phyloP scores from a whole-genome alignment of 2,329 filamentous ascomycete genomes.

The Paracoccidioides brasiliensis region DNA sequence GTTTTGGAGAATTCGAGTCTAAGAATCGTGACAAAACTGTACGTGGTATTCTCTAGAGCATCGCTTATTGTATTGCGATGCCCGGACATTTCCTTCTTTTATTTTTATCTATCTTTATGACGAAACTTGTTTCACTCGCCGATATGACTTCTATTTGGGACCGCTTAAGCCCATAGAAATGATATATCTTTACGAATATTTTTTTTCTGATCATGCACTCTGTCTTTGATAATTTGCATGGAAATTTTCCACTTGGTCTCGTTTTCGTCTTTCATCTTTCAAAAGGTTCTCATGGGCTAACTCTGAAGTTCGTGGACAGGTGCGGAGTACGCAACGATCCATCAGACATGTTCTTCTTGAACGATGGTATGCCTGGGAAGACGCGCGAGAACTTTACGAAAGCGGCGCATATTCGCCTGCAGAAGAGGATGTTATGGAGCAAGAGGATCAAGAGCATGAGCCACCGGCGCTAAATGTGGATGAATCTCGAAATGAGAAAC shows the following conservation, averaged over 20 bases:
- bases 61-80: no score
- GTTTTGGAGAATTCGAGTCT: conserved; percentile 61
- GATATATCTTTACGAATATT: conserved; percentile 12
- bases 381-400: conserved; percentile 26
- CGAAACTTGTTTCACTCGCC: conserved; percentile 21
- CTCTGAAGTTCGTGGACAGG: conserved; percentile 34
- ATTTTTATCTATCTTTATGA: conserved; percentile 8
- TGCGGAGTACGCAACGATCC: conserved; percentile 60
- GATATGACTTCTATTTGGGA: conserved; percentile 18
- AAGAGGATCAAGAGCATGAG: conserved; percentile 3
- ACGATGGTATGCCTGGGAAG: conserved; percentile 68
- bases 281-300: conserved; percentile 2
- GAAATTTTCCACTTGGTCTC: neutral
- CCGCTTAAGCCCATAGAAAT: conserved; percentile 17
- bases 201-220: conserved; percentile 10
- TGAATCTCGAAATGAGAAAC: neutral
- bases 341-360: conserved; percentile 82
- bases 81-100: no score
- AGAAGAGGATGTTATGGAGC: conserved; percentile 12
- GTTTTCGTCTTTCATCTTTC: neutral
- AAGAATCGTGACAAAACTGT: conserved; percentile 53
- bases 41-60: conserved; percentile 22
- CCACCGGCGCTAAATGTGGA: neutral
- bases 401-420: conserved; percentile 24
- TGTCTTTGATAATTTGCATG: conserved; percentile 2